A percentile compares a stretch with the other conserved stretches of the same genome.
phyloP scores from a whole-genome alignment of 495 filamentous ascomycete species.

The Penicillium arizonense region DNA sequence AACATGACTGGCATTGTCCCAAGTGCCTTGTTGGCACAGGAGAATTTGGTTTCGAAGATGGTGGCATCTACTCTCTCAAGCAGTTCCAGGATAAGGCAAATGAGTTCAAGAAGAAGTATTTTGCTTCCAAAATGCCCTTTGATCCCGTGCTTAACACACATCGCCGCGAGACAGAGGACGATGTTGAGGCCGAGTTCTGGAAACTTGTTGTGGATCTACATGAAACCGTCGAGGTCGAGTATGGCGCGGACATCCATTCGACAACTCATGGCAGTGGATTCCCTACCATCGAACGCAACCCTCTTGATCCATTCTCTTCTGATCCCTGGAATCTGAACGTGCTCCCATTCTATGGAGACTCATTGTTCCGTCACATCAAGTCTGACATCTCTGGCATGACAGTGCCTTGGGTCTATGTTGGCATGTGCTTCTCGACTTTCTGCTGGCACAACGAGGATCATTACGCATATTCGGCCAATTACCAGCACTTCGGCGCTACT shows the following conservation, averaged over 20 bases:
- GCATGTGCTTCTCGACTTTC: slow-evolving; percentile 99
- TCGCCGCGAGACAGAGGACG: slow-evolving; percentile 84
- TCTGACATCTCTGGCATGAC: slow-evolving; percentile 99
- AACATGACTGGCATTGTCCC: slow-evolving; percentile 95
- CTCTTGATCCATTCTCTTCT: slow-evolving; percentile 76
- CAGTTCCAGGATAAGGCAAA: slow-evolving; percentile 97
- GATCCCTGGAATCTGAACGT: slow-evolving; percentile 98
- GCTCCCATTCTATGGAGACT: slow-evolving; percentile 85
- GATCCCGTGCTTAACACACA: slow-evolving; percentile 80
- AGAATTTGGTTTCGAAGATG: slow-evolving; percentile 97
- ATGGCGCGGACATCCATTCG: slow-evolving; percentile 97
- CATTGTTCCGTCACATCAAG: slow-evolving; percentile 95
- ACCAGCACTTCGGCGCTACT: slow-evolving; percentile 97
- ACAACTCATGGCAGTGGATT: slow-evolving; percentile 98
- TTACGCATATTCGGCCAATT: slow-evolving; percentile 96
- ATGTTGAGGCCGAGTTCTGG: slow-evolving; percentile 98
- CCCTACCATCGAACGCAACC: slow-evolving; percentile 90
- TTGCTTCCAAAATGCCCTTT: slow-evolving; percentile 85
- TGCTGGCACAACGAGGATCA: slow-evolving; percentile 99
- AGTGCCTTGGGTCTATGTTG: slow-evolving; percentile 99
- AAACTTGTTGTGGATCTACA: slow-evolving; percentile 86
- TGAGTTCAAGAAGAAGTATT: slow-evolving; percentile 91
- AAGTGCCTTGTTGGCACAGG: slow-evolving; percentile 94
- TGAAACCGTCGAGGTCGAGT: slow-evolving; percentile 96
- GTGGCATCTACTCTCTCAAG: slow-evolving; percentile 89